phyloP scores from a whole-genome alignment of 345 rosid genomes.

The Euphorbia pulcherrima region DNA sequence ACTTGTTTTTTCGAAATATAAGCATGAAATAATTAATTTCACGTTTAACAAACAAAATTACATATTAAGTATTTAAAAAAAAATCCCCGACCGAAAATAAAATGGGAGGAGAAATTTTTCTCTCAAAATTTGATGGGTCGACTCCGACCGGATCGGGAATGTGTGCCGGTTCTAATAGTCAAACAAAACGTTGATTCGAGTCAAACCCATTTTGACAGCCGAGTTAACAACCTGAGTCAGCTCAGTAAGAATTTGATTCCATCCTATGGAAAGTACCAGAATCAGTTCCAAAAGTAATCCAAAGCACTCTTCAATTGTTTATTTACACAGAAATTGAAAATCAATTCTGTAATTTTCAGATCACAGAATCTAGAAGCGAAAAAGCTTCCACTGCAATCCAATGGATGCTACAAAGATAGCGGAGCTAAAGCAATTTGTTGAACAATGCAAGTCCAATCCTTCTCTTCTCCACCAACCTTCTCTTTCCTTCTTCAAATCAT shows the following conservation, averaged over 20 bases:
- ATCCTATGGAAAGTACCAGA: not conserved
- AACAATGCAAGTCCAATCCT: slow-evolving; percentile 55
- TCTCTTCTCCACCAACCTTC: slow-evolving; percentile 58
- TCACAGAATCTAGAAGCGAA: not conserved
- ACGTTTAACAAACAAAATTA: too few relatives aligned
- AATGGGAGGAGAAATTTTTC: too few relatives aligned
- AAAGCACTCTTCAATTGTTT: not conserved
- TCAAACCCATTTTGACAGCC: not conserved
- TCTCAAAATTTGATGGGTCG: too few relatives aligned
- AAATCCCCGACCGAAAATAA: too few relatives aligned
- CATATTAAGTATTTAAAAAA: too few relatives aligned
- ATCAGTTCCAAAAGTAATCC: not conserved
- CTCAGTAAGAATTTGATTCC: not conserved
- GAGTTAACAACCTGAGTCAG: not conserved
- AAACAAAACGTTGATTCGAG: too few relatives aligned
- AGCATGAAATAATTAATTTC: too few relatives aligned
- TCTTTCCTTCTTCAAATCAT: slow-evolving; percentile 62
- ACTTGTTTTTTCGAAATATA: too few relatives aligned
- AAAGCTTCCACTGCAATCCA: not conserved
- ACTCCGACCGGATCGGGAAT: not conserved
- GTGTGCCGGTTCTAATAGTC: too few relatives aligned
- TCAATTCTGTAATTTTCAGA: not conserved
- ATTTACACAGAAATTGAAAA: not conserved
- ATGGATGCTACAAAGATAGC: slow-evolving; percentile 48
- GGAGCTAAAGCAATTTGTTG: slow-evolving; percentile 45